phyloP scores from a whole-genome alignment of 2,329 filamentous ascomycete genomes.

The Fusarium foetens region DNA sequence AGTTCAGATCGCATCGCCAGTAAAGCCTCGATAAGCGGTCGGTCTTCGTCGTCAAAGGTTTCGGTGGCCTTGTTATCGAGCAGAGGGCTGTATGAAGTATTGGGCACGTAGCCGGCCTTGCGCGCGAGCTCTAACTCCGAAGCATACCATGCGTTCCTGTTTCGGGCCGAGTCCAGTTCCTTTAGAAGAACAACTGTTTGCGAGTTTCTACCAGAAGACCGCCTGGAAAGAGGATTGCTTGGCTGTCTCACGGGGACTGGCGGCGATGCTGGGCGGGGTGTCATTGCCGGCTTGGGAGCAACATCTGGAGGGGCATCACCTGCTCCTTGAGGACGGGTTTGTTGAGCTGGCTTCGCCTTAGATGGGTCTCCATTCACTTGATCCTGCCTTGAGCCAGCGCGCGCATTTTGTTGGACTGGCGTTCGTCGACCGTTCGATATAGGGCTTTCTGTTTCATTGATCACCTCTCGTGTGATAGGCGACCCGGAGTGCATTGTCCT shows the following conservation, averaged over 20 bases:
- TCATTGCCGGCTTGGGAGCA: conserved; percentile 49
- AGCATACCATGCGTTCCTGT: conserved; percentile 95
- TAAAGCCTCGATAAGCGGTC: conserved; percentile 89
- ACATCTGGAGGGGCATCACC: conserved; percentile 75
- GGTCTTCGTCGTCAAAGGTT: conserved; percentile 90
- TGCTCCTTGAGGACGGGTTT: conserved; percentile 67
- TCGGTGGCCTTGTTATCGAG: conserved; percentile 82
- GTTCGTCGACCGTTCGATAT: conserved; percentile 71
- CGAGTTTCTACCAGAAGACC: conserved; percentile 69
- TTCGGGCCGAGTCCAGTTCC: conserved; percentile 86
- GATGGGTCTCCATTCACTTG: conserved; percentile 41
- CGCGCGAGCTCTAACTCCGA: conserved; percentile 92
- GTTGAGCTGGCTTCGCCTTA: conserved; percentile 50
- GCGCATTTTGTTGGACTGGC: conserved; percentile 62
- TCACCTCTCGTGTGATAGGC: conserved; percentile 51
- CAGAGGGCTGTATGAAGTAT: conserved; percentile 73
- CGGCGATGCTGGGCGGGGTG: conserved; percentile 63
- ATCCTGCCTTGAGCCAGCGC: conserved; percentile 53
- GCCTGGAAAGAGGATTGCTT: conserved; percentile 67
- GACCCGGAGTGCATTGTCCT: conserved; percentile 51
- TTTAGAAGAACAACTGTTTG: conserved; percentile 81
- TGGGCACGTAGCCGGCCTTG: conserved; percentile 87
- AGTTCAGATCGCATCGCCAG: conserved; percentile 91
- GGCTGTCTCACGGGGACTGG: conserved; percentile 66
- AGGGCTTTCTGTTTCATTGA: conserved; percentile 61